Base-by-base conservation (phyloP, 2,329 filamentous ascomycete species). In the Penicillium thymicola region DNA sequence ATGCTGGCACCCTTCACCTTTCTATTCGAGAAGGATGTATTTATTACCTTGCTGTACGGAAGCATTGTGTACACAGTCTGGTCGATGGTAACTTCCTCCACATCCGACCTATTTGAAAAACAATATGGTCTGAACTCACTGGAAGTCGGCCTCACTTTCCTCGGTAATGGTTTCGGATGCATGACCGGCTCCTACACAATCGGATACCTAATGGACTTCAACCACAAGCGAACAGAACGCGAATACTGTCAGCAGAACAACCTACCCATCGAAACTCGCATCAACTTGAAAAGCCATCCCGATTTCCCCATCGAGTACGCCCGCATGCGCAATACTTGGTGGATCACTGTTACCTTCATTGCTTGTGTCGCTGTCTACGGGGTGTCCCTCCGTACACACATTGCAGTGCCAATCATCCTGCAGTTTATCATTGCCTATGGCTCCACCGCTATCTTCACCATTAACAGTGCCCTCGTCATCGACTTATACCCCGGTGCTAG, bases 31-130 rank as follows among this genome's bases (percentile, higher is more conserved):
- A 79, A 79, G 57, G 79, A 81, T 50, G 74, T 81, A 14, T 70
- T 79, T 42, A 66, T 75, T 43, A 74, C 72, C 4, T 63, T 81
- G 0, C 63, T 78, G 50, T 81, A 75, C 40, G 76, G 78, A 41
- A 72, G 72, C 11, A 70, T 78, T 6, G 71, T 78, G 1, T 81
- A 80, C 59, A 73, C 78, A 0, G 71, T 78, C 13, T 81, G 78
- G 78, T 78, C 72, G 23, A 81, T 81, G 78, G 73, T 81, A 5
- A 79, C 76, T 2, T 75, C 77, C 2, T 76, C 70, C 13, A 81
- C 78, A 1, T 73, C 76, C 0, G 68, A 68, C 23, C 55, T 72
- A 0, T 65, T 80, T 52, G 67, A 76, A 59, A 59, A 67, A 0
- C 66, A 63, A 8, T 79, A 78, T 48, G 54, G 67, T 7, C 68